Evolutionary conservation across 2,329 filamentous ascomycete genomes (phyloP).

Genomic region (Macroventuria anomochaeta): DNA sequence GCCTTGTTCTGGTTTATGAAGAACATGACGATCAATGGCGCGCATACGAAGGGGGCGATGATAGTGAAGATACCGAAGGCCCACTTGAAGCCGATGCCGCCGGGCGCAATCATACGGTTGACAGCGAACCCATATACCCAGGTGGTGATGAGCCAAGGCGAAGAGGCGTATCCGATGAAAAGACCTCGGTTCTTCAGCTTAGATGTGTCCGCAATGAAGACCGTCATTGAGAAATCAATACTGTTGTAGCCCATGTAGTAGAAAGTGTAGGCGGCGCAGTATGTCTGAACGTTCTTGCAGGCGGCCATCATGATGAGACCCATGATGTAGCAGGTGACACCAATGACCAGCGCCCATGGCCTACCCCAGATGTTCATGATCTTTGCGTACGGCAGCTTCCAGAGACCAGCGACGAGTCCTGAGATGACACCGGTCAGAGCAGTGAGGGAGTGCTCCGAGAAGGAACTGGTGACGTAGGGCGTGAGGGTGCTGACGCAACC

Average conservation of each 20-base stretch:
- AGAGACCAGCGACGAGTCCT: slow-evolving; percentile 47
- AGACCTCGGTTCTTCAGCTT: slow-evolving; percentile 67
- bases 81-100: slow-evolving; percentile 66
- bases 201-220: slow-evolving; percentile 74
- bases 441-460: slow-evolving; percentile 46
- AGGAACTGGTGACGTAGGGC: slow-evolving; percentile 51
- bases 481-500: slow-evolving; percentile 50
- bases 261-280: slow-evolving; percentile 71
- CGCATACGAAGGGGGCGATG: slow-evolving; percentile 64
- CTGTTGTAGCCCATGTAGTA: slow-evolving; percentile 68
- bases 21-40: slow-evolving; percentile 68
- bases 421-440: slow-evolving; percentile 50
- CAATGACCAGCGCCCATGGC: slow-evolving; percentile 45
- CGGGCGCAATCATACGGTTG: slow-evolving; percentile 53
- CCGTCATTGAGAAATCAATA: slow-evolving; percentile 66
- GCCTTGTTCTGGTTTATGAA: slow-evolving; percentile 66
- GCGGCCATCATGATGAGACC: slow-evolving; percentile 71
- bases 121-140: slow-evolving; percentile 40
- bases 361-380: slow-evolving; percentile 54
- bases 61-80: slow-evolving; percentile 71
- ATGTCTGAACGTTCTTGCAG: slow-evolving; percentile 66
- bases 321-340: slow-evolving; percentile 39
- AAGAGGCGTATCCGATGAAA: slow-evolving; percentile 59
- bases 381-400: slow-evolving; percentile 53
- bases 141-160: slow-evolving; percentile 43